Evolutionary conservation across 2,329 filamentous ascomycete genomes (phyloP), one percentile per base, ranked within the genome.

Genomic region (Chaetomium sp.): DNA sequence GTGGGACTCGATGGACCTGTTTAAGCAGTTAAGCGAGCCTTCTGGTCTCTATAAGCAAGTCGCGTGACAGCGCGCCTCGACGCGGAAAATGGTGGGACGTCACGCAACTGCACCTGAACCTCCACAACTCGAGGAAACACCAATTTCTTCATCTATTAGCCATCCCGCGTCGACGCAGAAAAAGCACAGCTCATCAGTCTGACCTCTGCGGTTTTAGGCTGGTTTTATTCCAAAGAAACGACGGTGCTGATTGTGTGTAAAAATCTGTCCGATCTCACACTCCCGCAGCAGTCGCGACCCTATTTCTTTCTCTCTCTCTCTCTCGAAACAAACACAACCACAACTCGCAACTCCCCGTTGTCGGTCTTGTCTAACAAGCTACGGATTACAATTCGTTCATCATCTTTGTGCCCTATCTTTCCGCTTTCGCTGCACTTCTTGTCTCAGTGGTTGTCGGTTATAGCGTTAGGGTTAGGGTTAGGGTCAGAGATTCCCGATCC

Each of bases 381-480:
- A n/a, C 42, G 16, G 42, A 8, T 29, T 27, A 25, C 49, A 3
- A 16, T 16, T 16, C 27, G 21, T 33, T 31, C 5, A 35, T 33
- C 27, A 2, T 6, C 9, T 35, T 19, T 13, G 13, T 10, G 16
- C 5, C n/a, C 51, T 12, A 2, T 7, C n/a, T 19, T 21, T 23
- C 21, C 3, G 19, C 27, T 21, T 31, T 23, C 19, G 29, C 19
- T 35, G n/a, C 16, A 4, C 9, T n/a, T 21, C 9, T n/a, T 35
- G 16, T n/a, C 33, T 31, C 25, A 3, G 50, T 23, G 19, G 6
- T 35, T 5, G n/a, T 8, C 31, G 21, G 21, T 12, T 16, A 10
- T 33, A 49, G 56, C 27, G 56, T 47, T 33, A 13, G 59, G 42
- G 56, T 47, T 33, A 13, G 59, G 59, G 50, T 61, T 61, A 60